Conservation (phyloP, 2,329 filamentous ascomycete genomes). For the Tolypocladium ophioglossoides region DNA sequence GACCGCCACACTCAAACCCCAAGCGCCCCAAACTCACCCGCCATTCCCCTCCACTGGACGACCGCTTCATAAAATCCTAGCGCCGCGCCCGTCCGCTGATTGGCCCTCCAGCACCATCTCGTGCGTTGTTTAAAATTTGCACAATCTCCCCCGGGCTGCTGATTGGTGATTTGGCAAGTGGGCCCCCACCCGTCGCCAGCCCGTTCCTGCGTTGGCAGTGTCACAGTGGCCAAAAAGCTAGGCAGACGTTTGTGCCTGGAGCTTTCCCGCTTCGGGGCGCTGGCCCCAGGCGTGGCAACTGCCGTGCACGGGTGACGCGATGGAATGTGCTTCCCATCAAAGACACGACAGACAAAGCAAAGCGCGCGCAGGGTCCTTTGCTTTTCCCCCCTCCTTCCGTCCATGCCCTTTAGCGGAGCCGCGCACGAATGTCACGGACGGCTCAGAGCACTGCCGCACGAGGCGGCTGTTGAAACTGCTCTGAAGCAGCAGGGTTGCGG, state of each 20-base stretch:
- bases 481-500: neutral
- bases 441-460: neutral
- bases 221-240: neutral
- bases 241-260: slow-evolving; percentile 5
- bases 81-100: neutral
- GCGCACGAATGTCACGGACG: no score
- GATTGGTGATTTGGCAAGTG: slow-evolving; percentile 8
- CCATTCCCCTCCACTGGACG: neutral
- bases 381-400: neutral
- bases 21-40: neutral
- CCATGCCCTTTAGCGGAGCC: neutral
- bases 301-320: neutral
- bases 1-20: neutral
- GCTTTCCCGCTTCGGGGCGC: slow-evolving; percentile 6
- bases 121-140: slow-evolving; percentile 15
- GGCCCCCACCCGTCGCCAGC: neutral
- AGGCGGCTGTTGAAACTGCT: neutral
- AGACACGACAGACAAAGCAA: neutral
- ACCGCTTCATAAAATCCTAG: neutral
- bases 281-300: no score
- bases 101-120: neutral
- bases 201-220: neutral
- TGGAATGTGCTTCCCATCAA: neutral
- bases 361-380: neutral
- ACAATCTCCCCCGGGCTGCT: slow-evolving; percentile 14